These are phyloP conservation scores for Elaeis oleifera DNA, from an alignment of 202 grass and related monocot species.

Conservation along the genomic window DNA sequence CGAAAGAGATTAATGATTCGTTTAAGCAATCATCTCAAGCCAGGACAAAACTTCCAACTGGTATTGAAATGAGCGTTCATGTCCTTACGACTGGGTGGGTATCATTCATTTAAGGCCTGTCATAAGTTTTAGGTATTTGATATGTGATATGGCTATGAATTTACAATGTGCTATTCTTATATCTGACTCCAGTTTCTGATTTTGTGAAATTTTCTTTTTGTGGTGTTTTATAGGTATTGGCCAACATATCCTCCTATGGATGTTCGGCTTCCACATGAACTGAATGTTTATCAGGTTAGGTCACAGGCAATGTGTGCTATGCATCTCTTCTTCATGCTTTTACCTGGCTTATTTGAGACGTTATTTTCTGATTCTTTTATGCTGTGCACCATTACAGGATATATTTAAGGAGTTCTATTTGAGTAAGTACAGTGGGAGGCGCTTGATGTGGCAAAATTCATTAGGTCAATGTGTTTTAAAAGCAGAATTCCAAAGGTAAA, in stretches of 20 bases:
- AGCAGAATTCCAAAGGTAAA: slow-evolving; percentile 97
- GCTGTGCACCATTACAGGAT: slow-evolving; percentile 46
- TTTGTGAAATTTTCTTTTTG: not conserved
- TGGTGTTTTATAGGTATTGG: slow-evolving; percentile 76
- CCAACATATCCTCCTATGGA: slow-evolving; percentile 99
- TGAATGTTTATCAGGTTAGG: slow-evolving; percentile 98
- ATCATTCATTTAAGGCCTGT: too few species aligned
- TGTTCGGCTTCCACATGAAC: slow-evolving; percentile 88
- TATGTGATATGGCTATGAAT: too few species aligned
- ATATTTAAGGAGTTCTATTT: slow-evolving; percentile 99
- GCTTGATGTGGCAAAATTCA: slow-evolving; percentile 99
- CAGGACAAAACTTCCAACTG: slow-evolving; percentile 90
- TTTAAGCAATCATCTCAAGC: slow-evolving; percentile 99
- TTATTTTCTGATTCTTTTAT: too few species aligned
- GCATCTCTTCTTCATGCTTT: not conserved
- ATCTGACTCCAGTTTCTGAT: too few species aligned
- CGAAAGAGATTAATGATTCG: slow-evolving; percentile 99
- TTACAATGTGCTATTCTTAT: too few species aligned
- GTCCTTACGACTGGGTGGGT: slow-evolving; percentile 93
- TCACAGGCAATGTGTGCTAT: too few species aligned
- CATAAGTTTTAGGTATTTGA: too few species aligned
- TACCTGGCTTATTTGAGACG: too few species aligned
- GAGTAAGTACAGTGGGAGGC: slow-evolving; percentile 98
- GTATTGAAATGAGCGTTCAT: slow-evolving; percentile 99
- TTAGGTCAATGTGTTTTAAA: slow-evolving; percentile 97